Evolutionary conservation across 495 filamentous ascomycete species (phyloP).

Genomic region (Aspergillus coremiiformis): DNA sequence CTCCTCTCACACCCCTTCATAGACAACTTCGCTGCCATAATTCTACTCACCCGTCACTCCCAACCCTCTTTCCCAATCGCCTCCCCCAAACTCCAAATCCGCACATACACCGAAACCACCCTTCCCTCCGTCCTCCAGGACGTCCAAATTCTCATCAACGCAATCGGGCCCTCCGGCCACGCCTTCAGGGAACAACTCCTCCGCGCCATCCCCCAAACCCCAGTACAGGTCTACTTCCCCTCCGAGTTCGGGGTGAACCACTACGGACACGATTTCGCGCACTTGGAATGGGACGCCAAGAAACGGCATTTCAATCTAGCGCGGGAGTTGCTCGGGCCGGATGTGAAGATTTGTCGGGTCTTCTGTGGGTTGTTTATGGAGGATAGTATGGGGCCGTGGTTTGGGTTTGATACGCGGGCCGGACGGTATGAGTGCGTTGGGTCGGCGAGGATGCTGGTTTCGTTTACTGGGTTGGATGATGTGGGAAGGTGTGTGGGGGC

Average conservation of each 20-base stretch:
- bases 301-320: slow-evolving; percentile 17
- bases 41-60: slow-evolving; percentile 16
- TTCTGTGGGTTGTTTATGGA: slow-evolving; percentile 24
- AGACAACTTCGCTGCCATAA: slow-evolving; percentile 15
- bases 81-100: slow-evolving; percentile 5
- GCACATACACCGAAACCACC: slow-evolving; percentile 16
- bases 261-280: slow-evolving; percentile 22
- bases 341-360: slow-evolving; percentile 20
- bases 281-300: slow-evolving; percentile 23
- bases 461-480: slow-evolving; percentile 18
- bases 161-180: slow-evolving; percentile 19
- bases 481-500: slow-evolving; percentile 16
- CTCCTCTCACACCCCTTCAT: slow-evolving; percentile 17
- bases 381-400: slow-evolving; percentile 25
- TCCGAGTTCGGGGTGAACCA: slow-evolving; percentile 27
- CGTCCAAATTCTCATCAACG: slow-evolving; percentile 19
- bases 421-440: slow-evolving; percentile 20
- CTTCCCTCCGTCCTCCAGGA: slow-evolving; percentile 13
- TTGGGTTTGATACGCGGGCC: slow-evolving; percentile 21
- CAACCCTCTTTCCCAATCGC: not conserved
- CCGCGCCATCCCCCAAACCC: slow-evolving; percentile 11
- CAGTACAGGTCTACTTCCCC: slow-evolving; percentile 20
- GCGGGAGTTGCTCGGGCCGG: slow-evolving; percentile 1
- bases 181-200: slow-evolving; percentile 18
- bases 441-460: slow-evolving; percentile 7